phyloP scores from a whole-genome alignment of 208 protist genomes.

The Wallacemonas sp. region DNA sequence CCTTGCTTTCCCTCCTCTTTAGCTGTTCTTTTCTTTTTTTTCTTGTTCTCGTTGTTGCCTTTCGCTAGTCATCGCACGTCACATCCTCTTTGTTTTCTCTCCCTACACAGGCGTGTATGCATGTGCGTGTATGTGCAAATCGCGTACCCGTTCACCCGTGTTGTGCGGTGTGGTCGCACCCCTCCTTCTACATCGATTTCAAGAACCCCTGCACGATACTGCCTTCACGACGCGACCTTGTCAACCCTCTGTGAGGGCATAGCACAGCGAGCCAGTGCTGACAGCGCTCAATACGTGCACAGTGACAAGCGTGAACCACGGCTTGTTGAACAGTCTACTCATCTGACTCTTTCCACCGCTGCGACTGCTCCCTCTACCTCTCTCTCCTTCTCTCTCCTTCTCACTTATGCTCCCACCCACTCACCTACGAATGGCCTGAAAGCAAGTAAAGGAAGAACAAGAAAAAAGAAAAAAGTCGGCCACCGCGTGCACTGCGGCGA shows the following conservation, averaged over 20 bases:
- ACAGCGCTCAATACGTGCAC: no score
- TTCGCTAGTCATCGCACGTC: no score
- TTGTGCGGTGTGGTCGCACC: no score
- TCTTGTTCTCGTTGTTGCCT: not conserved
- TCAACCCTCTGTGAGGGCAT: no score
- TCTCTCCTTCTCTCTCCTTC: constrained; percentile 5
- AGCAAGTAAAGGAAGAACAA: not conserved
- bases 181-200: no score
- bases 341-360: not conserved
- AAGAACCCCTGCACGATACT: no score
- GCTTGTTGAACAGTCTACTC: not conserved
- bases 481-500: not conserved
- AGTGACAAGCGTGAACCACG: not conserved
- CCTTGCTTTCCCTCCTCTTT: not conserved
- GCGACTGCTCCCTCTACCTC: not conserved
- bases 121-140: not conserved
- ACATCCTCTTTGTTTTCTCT: not conserved
- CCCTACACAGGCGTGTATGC: constrained; percentile 1
- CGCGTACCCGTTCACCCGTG: no score
- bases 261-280: no score
- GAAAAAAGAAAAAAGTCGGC: not conserved
- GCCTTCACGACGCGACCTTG: no score
- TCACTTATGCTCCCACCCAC: not conserved
- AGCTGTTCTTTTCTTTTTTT: not conserved
- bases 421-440: not conserved